Evolutionary conservation across 2,329 filamentous ascomycete species (phyloP), one percentile per base, ranked within the genome.

Genomic region (Trichoderma sp.): DNA sequence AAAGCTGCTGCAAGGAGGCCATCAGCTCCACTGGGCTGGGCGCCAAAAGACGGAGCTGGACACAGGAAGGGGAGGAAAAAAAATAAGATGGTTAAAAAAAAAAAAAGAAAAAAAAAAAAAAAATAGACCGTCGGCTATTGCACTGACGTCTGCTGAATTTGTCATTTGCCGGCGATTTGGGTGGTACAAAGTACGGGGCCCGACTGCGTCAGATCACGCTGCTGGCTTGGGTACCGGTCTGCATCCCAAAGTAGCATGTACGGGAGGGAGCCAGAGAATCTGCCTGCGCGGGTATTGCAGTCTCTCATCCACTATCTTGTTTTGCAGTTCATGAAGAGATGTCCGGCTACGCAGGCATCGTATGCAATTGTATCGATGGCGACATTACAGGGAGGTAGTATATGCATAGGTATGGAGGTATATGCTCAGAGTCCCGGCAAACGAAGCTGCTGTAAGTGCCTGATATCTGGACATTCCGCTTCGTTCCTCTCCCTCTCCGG

Each of bases 91-190:
- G 19, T 37, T 19, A 19, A 45, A 6, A 45, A 19, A 10, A 29
- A 29, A 29, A 29, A n/a, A 9, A 22, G 15, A 19, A 25, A 48
- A 61, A 22, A 34, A 22, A n/a, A n/a, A n/a, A n/a, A n/a, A n/a
- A n/a, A n/a, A n/a, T 25, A 13, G 61, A n/a, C 25, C 61, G 50
- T 64, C 61, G 61, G 61, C 61, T 64, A 64, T 64, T 54, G 61
- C 61, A 42, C 61, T 54, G 35, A 29, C n/a, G 7, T 25, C 50
- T 45, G 37, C 13, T 13, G 57, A 27, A 58, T 19, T 19, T 27
- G 42, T 63, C 59, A 57, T 17, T 37, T 35, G 45, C 42, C 32
- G 32, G 42, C 10, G 32, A 17, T 25, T 29, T 19, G 32, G 32
- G 32, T 32, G 39, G 59, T 52, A 63, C 29, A 63, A 32, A 27